Base-by-base conservation (phyloP, 345 rosid species). In the Populus deltoides region DNA sequence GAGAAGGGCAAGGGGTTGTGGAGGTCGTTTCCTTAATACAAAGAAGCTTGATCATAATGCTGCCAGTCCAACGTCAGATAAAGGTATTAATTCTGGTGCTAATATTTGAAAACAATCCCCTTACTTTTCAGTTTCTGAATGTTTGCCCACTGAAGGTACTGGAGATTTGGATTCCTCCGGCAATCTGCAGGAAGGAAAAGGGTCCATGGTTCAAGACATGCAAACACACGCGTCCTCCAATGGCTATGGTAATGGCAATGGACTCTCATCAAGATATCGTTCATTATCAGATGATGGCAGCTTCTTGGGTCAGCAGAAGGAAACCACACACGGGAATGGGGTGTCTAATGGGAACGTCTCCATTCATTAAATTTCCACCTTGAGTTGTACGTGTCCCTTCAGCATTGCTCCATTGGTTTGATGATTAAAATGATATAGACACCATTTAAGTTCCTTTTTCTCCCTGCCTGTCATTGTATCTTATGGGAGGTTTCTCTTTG, bases 1-100 rank as follows among this genome's bases (percentile, higher is more conserved):
- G 93, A 87, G 87, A 81, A 88, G 94, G 80, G 89, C 89, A 20
- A 87, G 94, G 79, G 93, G 94, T 11, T 82, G 88, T 45, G 94
- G 94, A 47, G 94, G 94, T 41, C 94, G 94, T 51, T 91, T 91
- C 68, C 86, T 88, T 20, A 88, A 86, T 74, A 82, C 84, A 18
- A 90, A 90, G 85, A 86, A 89, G 79, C 77, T 57, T 38, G 86
- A 78, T 61, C 65, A 73, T 51, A 81, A 77, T 45, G 75, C 67
- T 41, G 49, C 78, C 35, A 79, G 74, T 78, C 62, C 84, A 4
- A 29, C 79, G 31, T 71, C 82, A 68, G 88, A 75, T 41, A 79
- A 82, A 38, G 65, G 72, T 39, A 67, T 22, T 17, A 55, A 74
- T 71, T 71, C 86, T 22, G 82, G 73, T 47, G 59, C 80, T 39